phyloP scores from a whole-genome alignment of 805 yeast species.

The Yamadazyma paraphyllophila region DNA sequence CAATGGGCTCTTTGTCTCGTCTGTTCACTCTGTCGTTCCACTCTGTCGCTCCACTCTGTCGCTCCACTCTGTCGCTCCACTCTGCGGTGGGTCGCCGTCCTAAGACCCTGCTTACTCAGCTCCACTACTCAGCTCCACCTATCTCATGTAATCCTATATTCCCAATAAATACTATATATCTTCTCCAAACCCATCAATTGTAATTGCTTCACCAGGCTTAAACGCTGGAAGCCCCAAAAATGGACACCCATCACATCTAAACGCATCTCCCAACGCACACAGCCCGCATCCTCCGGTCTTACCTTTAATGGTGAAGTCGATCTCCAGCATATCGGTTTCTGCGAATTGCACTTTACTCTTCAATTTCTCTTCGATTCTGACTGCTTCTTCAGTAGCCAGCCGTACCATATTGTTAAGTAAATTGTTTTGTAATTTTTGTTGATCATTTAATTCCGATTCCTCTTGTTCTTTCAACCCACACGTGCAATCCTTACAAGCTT shows the following conservation, averaged over 20 bases:
- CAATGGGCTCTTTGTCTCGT: too few species aligned
- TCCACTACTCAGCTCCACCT: too few species aligned
- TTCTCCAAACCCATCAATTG: constrained; percentile 71
- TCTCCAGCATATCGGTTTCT: constrained; percentile 76
- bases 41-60: too few species aligned
- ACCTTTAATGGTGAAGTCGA: constrained; percentile 95
- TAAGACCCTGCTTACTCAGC: too few species aligned
- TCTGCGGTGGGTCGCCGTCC: too few species aligned
- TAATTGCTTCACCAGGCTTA: constrained; percentile 92
- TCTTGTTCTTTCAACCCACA: constrained; percentile 94
- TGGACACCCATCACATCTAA: constrained; percentile 98
- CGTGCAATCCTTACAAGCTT: constrained; percentile 97
- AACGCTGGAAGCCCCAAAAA: constrained; percentile 96
- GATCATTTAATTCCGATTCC: constrained; percentile 54
- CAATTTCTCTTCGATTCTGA: constrained; percentile 50
- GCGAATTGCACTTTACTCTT: constrained; percentile 52
- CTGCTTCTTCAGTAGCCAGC: constrained; percentile 53
- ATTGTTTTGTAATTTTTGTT: constrained; percentile 43
- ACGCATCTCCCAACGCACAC: constrained; percentile 96
- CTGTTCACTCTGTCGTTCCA: too few species aligned
- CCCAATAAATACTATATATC: constrained; percentile 49
- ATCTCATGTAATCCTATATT: not conserved
- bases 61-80: too few species aligned
- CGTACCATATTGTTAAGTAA: constrained; percentile 48
- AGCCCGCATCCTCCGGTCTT: constrained; percentile 97